A percentile compares a stretch with the other conserved stretches of the same genome.
phyloP scores from a whole-genome alignment of 345 rosid species.

The Schrenkiella parvula region DNA sequence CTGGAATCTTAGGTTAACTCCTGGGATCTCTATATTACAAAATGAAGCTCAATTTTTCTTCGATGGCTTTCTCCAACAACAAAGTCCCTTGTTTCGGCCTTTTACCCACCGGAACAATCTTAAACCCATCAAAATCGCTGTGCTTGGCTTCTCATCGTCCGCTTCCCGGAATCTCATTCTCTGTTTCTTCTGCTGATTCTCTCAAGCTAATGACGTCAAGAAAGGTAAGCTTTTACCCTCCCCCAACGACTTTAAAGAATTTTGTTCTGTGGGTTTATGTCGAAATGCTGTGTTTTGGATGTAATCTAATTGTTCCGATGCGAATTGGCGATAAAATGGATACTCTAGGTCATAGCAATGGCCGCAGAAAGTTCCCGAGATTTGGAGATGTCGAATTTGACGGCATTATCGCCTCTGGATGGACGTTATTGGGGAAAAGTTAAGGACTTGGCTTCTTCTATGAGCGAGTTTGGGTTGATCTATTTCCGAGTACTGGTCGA shows the following conservation, averaged over 20 bases:
- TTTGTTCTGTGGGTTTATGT: not conserved
- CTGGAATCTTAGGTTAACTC: not conserved
- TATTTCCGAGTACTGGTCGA: conserved; percentile 80
- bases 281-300: not conserved
- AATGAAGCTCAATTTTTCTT: conserved; percentile 43
- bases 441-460: conserved; percentile 72
- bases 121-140: conserved; percentile 19
- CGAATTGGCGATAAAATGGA: not conserved
- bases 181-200: conserved; percentile 4
- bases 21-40: not conserved
- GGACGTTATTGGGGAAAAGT: conserved; percentile 93
- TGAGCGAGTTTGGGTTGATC: conserved; percentile 89
- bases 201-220: conserved; percentile 26
- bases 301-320: not conserved
- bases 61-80: conserved; percentile 28
- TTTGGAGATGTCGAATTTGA: conserved; percentile 67
- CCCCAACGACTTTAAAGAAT: not conserved
- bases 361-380: conserved; percentile 29
- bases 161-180: conserved; percentile 30
- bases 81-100: not conserved
- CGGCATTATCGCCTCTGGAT: conserved; percentile 86
- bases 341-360: conserved; percentile 45
- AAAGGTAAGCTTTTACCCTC: conserved; percentile 28
- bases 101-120: not conserved
- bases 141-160: conserved; percentile 3